Evolutionary conservation across 148 eudicot genomes (phyloP).

Genomic region (Salicornia ramosissima): DNA sequence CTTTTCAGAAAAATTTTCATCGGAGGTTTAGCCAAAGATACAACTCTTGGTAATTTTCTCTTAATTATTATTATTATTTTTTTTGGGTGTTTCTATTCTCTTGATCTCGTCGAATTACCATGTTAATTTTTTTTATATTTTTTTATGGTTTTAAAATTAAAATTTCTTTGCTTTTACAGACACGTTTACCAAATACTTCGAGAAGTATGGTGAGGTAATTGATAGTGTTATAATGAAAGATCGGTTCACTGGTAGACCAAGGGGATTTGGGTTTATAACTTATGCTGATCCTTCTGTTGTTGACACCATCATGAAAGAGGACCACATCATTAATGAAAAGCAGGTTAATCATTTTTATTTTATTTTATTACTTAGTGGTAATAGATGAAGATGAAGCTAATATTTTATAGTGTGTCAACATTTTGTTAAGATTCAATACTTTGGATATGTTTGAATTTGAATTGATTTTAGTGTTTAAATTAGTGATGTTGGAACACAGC

Average conservation of each 20-base stretch:
- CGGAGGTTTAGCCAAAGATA: conserved; percentile 62
- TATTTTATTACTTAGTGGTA: neutral
- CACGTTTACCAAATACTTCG: conserved; percentile 58
- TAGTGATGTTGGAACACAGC: too few species aligned
- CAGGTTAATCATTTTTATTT: conserved; percentile 31
- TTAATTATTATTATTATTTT: neutral
- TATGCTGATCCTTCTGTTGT: conserved; percentile 62
- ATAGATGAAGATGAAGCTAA: too few species aligned
- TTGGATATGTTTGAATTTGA: too few species aligned
- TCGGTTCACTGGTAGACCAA: conserved; percentile 53
- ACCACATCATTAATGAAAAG: conserved; percentile 56
- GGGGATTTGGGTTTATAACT: conserved; percentile 75
- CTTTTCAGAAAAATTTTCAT: conserved; percentile 58
- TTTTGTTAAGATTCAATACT: too few species aligned
- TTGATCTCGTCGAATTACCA: conserved; percentile 6
- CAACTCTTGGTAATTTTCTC: conserved; percentile 42
- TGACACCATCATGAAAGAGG: conserved; percentile 54
- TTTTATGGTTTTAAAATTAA: neutral
- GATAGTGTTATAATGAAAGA: conserved; percentile 82
- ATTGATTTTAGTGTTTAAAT: too few species aligned
- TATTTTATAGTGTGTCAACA: too few species aligned
- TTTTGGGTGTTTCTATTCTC: neutral
- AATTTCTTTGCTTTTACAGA: conserved; percentile 14
- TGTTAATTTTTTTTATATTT: neutral
- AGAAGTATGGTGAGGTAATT: conserved; percentile 65